Conservation (phyloP, 768 basidiomycete species). For the Podaxis carcinomalis region DNA sequence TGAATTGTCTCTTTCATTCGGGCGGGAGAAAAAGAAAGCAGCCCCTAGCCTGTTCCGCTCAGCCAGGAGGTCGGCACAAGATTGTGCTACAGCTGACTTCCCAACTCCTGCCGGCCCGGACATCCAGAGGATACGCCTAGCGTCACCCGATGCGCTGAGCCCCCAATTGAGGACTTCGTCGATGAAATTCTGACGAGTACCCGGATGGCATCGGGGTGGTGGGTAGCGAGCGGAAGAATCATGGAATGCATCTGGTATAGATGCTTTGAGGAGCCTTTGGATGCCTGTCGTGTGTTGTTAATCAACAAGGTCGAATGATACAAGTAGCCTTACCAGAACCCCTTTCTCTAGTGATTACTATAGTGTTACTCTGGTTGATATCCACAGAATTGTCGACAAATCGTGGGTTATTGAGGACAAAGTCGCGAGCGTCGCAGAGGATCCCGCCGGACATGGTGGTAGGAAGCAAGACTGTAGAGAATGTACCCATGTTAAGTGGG, state of each 20-base stretch:
- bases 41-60: neutral
- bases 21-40: conserved; percentile 3
- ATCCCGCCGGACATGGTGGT: neutral
- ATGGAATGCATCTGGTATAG: neutral
- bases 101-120: neutral
- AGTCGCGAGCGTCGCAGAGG: neutral
- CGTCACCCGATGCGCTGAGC: neutral
- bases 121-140: neutral
- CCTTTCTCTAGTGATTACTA: neutral
- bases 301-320: neutral
- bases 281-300: neutral
- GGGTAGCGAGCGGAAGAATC: neutral
- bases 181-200: neutral
- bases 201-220: neutral
- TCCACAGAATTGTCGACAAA: neutral
- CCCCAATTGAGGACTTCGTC: neutral
- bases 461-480: neutral
- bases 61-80: neutral
- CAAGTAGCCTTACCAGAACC: neutral
- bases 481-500: neutral
- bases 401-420: neutral
- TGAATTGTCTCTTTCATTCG: neutral
- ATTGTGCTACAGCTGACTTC: neutral
- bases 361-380: neutral
- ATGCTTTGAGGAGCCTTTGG: neutral